Percentiles rank a stretch among this genome's conserved stretches.
Conservation (phyloP, 352 stramenopile species). For the Hyaloperonospora brassicae region DNA sequence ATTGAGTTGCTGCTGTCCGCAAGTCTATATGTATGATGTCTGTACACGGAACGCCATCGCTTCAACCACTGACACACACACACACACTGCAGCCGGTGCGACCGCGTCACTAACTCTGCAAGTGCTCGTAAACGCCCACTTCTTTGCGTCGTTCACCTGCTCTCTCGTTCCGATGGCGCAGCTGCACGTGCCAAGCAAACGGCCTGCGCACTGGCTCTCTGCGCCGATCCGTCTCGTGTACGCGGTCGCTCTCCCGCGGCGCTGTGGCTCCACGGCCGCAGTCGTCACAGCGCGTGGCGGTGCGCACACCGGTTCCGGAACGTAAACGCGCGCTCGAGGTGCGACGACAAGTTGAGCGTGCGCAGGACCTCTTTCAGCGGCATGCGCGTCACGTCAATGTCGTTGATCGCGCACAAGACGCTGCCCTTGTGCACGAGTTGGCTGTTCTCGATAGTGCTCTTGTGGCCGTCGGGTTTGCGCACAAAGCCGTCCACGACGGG, state of each 20-base stretch:
- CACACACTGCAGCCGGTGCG: no score
- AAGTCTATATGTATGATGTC: constrained; percentile 3
- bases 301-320: constrained; percentile 44
- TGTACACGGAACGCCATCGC: constrained; percentile 16
- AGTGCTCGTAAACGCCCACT: background rate
- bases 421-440: constrained; percentile 54
- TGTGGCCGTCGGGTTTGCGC: constrained; percentile 49
- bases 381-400: constrained; percentile 62
- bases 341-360: constrained; percentile 63
- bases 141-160: constrained; percentile 2
- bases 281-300: constrained; percentile 31
- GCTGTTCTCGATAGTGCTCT: constrained; percentile 73
- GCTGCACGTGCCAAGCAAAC: constrained; percentile 18
- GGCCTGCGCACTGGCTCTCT: constrained; percentile 4
- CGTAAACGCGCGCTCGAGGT: constrained; percentile 64
- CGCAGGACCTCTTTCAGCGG: constrained; percentile 60
- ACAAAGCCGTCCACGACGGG: constrained; percentile 74
- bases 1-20: constrained; percentile 20
- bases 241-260: constrained; percentile 1
- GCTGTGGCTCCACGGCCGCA: background rate
- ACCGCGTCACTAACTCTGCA: no score
- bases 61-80: constrained; percentile 17
- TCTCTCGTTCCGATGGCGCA: constrained; percentile 20
- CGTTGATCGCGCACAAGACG: constrained; percentile 71
- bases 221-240: background rate